Conservation (phyloP, 371 early-diverging fungal species). For the Rhizopus sp. region DNA sequence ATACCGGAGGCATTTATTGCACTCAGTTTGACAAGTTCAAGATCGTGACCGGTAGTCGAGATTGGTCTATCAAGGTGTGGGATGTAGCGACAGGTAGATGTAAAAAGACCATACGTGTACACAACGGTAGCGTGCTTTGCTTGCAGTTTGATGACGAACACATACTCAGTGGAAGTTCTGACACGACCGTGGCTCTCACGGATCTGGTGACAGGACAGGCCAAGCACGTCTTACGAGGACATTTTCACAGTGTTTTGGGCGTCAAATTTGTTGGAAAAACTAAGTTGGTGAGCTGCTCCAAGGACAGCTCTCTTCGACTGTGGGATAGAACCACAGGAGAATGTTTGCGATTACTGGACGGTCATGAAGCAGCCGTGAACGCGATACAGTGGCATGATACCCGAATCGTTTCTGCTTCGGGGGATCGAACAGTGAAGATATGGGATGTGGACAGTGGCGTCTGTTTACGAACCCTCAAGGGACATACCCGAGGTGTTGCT, state of each 20-base stretch:
- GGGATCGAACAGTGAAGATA: conserved; percentile 79
- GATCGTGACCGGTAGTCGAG: conserved; percentile 93
- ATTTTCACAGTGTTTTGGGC: conserved; percentile 78
- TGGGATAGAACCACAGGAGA: conserved; percentile 74
- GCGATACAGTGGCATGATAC: conserved; percentile 66
- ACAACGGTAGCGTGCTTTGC: conserved; percentile 88
- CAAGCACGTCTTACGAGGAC: conserved; percentile 46
- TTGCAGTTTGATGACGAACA: conserved; percentile 79
- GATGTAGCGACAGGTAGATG: conserved; percentile 58
- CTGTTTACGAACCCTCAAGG: conserved; percentile 54
- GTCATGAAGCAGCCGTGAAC: conserved; percentile 79
- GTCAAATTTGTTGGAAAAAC: conserved; percentile 68
- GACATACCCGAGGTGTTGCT: conserved; percentile 84
- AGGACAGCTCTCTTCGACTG: conserved; percentile 87
- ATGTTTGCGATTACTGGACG: conserved; percentile 68
- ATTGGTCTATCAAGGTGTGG: conserved; percentile 88
- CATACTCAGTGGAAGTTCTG: conserved; percentile 93
- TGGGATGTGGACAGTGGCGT: conserved; percentile 72
- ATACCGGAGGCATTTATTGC: conserved; percentile 93
- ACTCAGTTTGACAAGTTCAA: conserved; percentile 83
- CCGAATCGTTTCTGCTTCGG: conserved; percentile 73
- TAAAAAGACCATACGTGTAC: conserved; percentile 77
- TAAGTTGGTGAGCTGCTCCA: conserved; percentile 87
- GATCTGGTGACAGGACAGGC: conserved; percentile 54
- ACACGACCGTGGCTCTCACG: conserved; percentile 87